Percentiles rank a stretch among this genome's conserved stretches.
Evolutionary conservation across 768 basidiomycete species (phyloP).

Genomic region (Boletus rubescentipes): DNA sequence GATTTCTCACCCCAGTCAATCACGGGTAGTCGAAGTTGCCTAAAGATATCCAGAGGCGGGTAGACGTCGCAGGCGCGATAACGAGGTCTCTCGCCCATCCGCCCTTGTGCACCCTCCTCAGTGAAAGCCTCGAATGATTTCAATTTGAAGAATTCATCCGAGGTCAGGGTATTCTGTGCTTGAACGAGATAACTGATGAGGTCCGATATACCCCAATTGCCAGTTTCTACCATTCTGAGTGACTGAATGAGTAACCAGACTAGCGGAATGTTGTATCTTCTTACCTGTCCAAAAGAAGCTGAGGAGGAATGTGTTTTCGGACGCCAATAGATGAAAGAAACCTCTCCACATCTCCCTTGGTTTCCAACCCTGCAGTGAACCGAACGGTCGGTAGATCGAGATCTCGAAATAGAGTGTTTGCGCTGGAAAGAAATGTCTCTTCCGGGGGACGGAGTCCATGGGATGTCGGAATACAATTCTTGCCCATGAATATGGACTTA

Average conservation of each 20-base stretch:
- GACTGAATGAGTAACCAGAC: neutral
- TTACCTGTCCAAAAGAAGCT: neutral
- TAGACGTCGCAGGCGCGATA: slow-evolving; percentile 68
- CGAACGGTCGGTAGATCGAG: neutral
- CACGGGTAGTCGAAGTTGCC: slow-evolving; percentile 68
- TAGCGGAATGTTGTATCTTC: neutral
- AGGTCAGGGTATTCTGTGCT: neutral
- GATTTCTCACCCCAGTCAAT: slow-evolving; percentile 75
- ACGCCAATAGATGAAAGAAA: neutral
- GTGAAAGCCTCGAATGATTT: slow-evolving; percentile 42
- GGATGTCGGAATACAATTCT: neutral
- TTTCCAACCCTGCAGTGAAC: neutral
- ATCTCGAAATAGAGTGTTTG: slow-evolving; percentile 38
- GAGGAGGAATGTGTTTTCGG: neutral
- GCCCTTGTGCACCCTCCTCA: slow-evolving; percentile 36
- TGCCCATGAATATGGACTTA: neutral
- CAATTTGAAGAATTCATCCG: neutral
- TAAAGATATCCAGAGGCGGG: slow-evolving; percentile 71
- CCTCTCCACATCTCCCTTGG: neutral
- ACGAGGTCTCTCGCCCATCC: neutral
- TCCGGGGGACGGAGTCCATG: neutral
- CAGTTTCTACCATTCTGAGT: slow-evolving; percentile 3
- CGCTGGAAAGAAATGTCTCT: slow-evolving; percentile 70
- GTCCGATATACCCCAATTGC: slow-evolving; percentile 2
- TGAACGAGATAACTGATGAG: slow-evolving; percentile 7